phyloP scores from a whole-genome alignment of 495 filamentous ascomycete genomes.

The Trichoderma asperelloides region DNA sequence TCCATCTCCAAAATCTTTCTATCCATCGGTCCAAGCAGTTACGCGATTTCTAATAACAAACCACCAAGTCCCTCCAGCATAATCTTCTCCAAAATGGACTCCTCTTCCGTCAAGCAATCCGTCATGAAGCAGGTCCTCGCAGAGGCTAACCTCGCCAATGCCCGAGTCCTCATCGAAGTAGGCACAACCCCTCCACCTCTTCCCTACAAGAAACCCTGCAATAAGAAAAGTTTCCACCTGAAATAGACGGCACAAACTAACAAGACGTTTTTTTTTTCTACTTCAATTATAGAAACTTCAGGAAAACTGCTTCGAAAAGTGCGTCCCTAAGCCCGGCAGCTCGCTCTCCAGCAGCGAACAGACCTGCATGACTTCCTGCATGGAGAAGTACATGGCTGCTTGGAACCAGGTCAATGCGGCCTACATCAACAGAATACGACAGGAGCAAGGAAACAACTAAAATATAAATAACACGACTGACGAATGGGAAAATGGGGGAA shows the following conservation, averaged over 20 bases:
- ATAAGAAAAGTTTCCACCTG: background rate
- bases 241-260: background rate
- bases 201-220: background rate
- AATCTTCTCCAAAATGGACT: constrained; percentile 28
- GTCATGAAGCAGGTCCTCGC: constrained; percentile 67
- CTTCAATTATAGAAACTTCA: constrained; percentile 71
- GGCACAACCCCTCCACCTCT: constrained; percentile 9
- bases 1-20: background rate
- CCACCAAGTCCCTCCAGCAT: background rate
- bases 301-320: constrained; percentile 86
- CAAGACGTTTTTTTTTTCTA: background rate
- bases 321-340: constrained; percentile 73
- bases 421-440: constrained; percentile 66
- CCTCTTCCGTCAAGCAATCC: constrained; percentile 48
- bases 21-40: background rate
- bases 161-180: constrained; percentile 67
- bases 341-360: constrained; percentile 65
- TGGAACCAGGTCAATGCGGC: constrained; percentile 80
- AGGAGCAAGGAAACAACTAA: constrained; percentile 32
- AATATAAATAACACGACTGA: background rate
- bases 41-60: background rate
- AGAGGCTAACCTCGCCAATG: constrained; percentile 68
- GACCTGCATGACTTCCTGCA: constrained; percentile 75
- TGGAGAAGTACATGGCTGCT: constrained; percentile 93
- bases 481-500: background rate